Base-by-base conservation (phyloP, 345 rosid species). In the Triadica sebifera region DNA sequence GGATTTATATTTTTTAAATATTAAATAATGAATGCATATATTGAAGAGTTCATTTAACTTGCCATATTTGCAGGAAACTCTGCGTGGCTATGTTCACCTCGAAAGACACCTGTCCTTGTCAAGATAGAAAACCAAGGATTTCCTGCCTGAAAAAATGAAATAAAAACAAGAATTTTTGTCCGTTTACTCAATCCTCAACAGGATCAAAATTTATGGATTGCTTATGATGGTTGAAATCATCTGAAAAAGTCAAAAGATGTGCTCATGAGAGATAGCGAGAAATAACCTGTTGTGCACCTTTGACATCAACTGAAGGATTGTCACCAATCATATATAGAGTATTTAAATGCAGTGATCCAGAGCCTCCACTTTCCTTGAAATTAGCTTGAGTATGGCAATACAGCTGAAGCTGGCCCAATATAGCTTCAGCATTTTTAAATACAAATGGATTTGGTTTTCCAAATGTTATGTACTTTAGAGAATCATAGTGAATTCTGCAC, bases 371-470 rank as follows among this genome's bases (percentile, higher is more conserved):
- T 43, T 70, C 67, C 57, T 77, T 74, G 8, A 61, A 56, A 61
- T 47, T 46, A 73, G 41, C n/a, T 67, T 66, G 39, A 19, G 49
- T 13, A 1, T 56, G 19, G 50, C 20, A 22, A 51, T 78, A 81
- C 52, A 45, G 72, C 45, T 68, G 77, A 69, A 84, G 81, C 73
- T 71, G 81, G 73, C 62, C 65, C 52, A 86, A 68, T 34, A 79
- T 59, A 29, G 73, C 82, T 81, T 84, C 81, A 17, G 85, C 85
- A 55, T 86, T 79, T 78, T 67, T 79, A 70, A 86, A 86, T 57
- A 80, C 87, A 58, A 73, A 78, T 3, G 87, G 84, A 74, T 84
- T 80, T 58, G 89, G 87, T 66, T 86, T 86, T 81, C 89, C 85
- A 64, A 53, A 86, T 7, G 80, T 29, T 65, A 74, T 47, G 19